Evolutionary conservation across 2,329 filamentous ascomycete species (phyloP), one percentile per base, ranked within the genome.

Genomic region (Beauveria sp.): DNA sequence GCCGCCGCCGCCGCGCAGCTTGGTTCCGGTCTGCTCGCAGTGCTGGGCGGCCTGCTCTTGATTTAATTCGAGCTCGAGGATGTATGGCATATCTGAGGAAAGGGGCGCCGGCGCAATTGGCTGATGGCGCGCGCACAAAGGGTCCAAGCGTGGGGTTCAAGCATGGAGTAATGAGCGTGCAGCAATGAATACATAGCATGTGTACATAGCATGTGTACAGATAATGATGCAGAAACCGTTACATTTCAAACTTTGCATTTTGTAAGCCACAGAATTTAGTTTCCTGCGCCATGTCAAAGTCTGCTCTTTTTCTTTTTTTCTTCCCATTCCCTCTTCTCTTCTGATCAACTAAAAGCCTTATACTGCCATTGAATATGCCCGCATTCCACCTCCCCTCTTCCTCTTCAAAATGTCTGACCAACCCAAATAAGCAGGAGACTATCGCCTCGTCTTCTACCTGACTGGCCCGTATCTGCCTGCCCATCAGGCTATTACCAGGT

Each of bases 11-110:
- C 42, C 12, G 4, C 9, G 24, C 46, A 34, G 20, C 26, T 28
- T 20, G 49, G 46, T 10, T 53, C 57, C 1, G 57, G 45, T 68
- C 22, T 57, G 3, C n/a, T 57, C 14, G 54, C 43, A 2, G 53
- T 46, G 18, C 28, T 57, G 20, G 54, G 54, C 43, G 54, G 42
- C 14, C n/a, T 48, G n/a, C 43, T 48, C n/a, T 45, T 57, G 18
- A 28, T 51, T n/a, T 56, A 10, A 46, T 34, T 34, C 31, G n/a
- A 20, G n/a, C 4, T n/a, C 9, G 18, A 20, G 3, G 1, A 12
- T 38, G 31, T 12, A 3, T 2, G 8, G 50, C 43, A 16, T 3
- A 5, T 43, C 18, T 20, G 34, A 43, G 18, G 40, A 18, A 2
- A 18, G 18, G 2, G 18, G 34, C 31, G 31, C 31, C 5, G 31